Evolutionary conservation across 805 yeast genomes (phyloP), one percentile per base, ranked within the genome.

Genomic region (Debaryomyces hansenii): DNA sequence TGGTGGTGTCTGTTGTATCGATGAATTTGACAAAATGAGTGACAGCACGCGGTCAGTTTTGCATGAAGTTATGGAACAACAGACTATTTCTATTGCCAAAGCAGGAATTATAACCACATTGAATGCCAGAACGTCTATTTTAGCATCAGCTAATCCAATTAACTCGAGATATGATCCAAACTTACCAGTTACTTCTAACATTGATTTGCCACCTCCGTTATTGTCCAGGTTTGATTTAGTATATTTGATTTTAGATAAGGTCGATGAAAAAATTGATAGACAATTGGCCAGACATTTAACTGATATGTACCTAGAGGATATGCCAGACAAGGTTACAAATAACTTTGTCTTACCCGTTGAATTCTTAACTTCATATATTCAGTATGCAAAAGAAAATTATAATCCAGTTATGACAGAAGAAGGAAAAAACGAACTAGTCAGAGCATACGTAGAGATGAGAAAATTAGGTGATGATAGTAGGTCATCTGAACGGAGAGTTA

Each of bases 21-120:
- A 94, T 74, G 99, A 94, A 74, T 94, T 92, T 62, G 99, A 94
- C 70, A 94, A 94, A 69, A 94, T 94, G 99, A 80, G 86, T 45
- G 98, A 94, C 56, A 72, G 95, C 1, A 92, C 98, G 0, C 76
- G 98, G 59, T 90, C 97, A 7, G 98, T 94, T 9, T 73, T 94
- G 44, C 99, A 94, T 64, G 99, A 94, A 75, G 99, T 94, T 9
- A 94, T 94, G 99, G 99, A 94, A 72, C 99, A 94, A 65, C 99
- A 94, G 67, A 94, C 99, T 0, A 94, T 94, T 37, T 90, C 97
- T 8, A 90, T 94, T 60, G 99, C 99, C 28, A 94, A 94, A 61
- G 99, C 99, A 1, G 99, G 99, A 49, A 94, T 94, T 60, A 94
- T 94, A 59, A 94, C 99, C 5, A 94, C 98, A 0, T 74, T 94